Base-by-base conservation (phyloP, 768 basidiomycete species). In the Tulasnella sp. region DNA sequence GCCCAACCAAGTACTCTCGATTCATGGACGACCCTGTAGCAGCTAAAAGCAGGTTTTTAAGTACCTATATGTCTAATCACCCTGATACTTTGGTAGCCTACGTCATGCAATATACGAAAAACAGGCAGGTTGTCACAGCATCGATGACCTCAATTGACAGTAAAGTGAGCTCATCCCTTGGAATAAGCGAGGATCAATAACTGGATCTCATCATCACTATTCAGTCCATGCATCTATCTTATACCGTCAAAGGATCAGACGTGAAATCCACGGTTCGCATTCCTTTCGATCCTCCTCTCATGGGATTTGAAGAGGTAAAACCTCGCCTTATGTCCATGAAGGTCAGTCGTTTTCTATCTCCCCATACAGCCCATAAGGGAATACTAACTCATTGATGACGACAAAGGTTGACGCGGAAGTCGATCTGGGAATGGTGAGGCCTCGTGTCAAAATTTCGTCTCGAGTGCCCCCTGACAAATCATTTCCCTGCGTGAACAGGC, bases 21-120 rank as follows among this genome's bases (percentile, higher is more conserved):
- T n/a, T n/a, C 7, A 38, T 38, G 34, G 45, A 48, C 23, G 88
- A 90, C 67, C 79, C 86, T 8, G 86, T 89, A 0, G 84, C 84
- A 11, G 80, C 81, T 10, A 86, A 84, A 65, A 87, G 87, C 19
- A 75, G 73, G 1, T 92, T 88, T 68, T 76, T 91, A 44, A 79
- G 80, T 69, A 85, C 82, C 80, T 92, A 91, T 74, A 91, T 90
- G 88, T 83, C 79, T 29, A 81, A 74, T 63, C 89, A 90, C 66
- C 85, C 85, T 0, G 88, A 90, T 67, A 90, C 88, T 1, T 74
- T 91, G 64, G 86, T 91, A 34, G 86, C 86, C 2, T 92, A 89
- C 65, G 86, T 85, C 52, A 32, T 54, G n/a, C 60, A 64, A 44
- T 30, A 59, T 47, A 48, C 49, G 5, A 52, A 61, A 19, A 54